Evolutionary conservation across 179 eudicot genomes (phyloP), one percentile per base, ranked within the genome.

Genomic region (Gypsophila paniculata): DNA sequence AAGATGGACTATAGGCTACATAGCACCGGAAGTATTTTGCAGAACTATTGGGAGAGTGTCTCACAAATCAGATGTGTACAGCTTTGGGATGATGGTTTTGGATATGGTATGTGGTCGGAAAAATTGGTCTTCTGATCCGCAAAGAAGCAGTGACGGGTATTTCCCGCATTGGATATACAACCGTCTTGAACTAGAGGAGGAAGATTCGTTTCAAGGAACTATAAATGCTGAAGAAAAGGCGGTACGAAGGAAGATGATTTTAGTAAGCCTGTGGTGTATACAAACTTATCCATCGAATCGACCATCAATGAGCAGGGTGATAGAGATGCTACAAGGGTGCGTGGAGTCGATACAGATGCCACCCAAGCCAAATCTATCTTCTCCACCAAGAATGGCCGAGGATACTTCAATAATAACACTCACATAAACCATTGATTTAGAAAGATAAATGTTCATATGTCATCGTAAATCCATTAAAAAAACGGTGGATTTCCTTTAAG

Each of bases 271-370:
- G 19, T 72, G 75, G 69, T 72, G 75, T 60, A 72, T 72, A 29
- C 75, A 72, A 23, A 72, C 60, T 36, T 44, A 74, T 52, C 76
- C 71, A 0, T 38, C 57, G 25, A 74, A 51, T 21, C 71, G 81
- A 36, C 81, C 81, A 21, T 36, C 77, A 5, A 78, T 78, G 74
- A 74, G 68, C 25, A 60, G 23, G 29, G 81, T 78, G 10, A 68
- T 78, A n/a, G 74, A 78, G 42, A 68, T 78, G 77, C 49, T 78
- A 69, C 73, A 73, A 39, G 68, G 72, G 49, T 21, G 48, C 21
- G 60, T 74, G 0, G 71, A 78, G 26, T 42, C 61, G 19, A 49
- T 78, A 10, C 39, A 70, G 42, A 73, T 78, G 53, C 74, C 77
- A 1, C 77, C 77, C 25, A 54, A 59, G 53, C 74, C 77, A 46